Evolutionary conservation across 208 protist species (phyloP), one percentile per base, ranked within the genome.

Genomic region (Herpetomonas tarakana): DNA sequence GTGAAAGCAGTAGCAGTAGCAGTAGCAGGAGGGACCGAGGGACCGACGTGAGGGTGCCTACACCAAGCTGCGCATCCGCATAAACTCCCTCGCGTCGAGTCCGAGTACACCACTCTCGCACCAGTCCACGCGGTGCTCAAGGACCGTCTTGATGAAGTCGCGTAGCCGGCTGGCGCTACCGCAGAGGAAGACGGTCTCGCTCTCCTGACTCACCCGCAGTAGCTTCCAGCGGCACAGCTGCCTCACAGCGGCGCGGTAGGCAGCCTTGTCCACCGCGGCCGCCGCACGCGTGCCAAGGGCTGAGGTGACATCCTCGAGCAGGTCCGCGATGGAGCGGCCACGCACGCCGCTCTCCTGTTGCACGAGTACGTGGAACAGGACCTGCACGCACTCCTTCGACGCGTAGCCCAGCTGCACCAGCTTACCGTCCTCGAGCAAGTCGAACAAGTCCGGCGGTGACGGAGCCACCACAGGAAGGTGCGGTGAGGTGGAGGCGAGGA

Each of bases 271-370:
- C 0, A 91, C 57, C 41, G 84, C 74, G 1, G 81, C 78, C 0
- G 84, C 84, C 14, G 84, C 84, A 11, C 70, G 65, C 11, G 81
- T 88, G 31, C 84, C 84, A 44, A 91, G 74, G 0, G 81, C 81
- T 0, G 84, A 88, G 1, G 81, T 74, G 9, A 92, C 76, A 58
- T 92, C 85, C 52, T 88, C 85, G 21, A 92, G 51, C 11, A 92
- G 61, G 54, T 92, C 85, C 2, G 74, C 71, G 2, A 88, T 76
- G 1, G 76, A 81, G 26, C 85, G 81, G 49, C 69, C 26, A 3
- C 31, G 28, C 19, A 86, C 71, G 11, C 77, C 76, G 14, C 51
- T 60, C 35, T 71, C 75, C 51, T 83, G 74, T 22, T 85, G 79
- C 1, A 87, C 47, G 39, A 76, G 75, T 27, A 85, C 70, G 67